Base-by-base conservation (phyloP, 208 protist species). In the Acanthamoeba royreba region DNA sequence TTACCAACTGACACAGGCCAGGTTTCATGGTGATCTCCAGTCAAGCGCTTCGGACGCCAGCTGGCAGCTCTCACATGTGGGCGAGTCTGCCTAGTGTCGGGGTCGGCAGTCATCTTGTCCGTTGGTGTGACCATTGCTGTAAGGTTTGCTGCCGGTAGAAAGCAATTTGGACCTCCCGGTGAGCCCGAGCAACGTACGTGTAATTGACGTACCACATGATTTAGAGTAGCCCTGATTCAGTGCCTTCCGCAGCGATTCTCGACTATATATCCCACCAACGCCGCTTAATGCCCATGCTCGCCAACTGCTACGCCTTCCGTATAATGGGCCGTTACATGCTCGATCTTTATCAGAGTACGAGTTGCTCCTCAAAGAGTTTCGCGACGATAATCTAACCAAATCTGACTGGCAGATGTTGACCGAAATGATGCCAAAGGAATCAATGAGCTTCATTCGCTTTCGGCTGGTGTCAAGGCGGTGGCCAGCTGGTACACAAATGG, bases 111-210 rank as follows among this genome's bases (percentile, higher is more conserved):
- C 4, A 33, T 33, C 22, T 33, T 85, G 38, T 55, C 38, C 42
- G 45, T 53, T 33, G 74, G 42, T 22, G 19, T 85, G 0, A 85
- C 74, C 42, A 91, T 72, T 31, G 85, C 85, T n/a, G 33, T 91
- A 5, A 28, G 58, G 33, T 91, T 52, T 28, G 33, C 85, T 40
- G 49, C 58, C 31, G 40, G 40, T 15, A 28, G 85, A 28, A 91
- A 91, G 52, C 85, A 91, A 35, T 91, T 91, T 40, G 85, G 85
- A 11, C 85, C 85, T 9, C 85, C 85, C 42, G 85, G 85, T 49
- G 42, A 91, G 25, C 74, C 74, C 45, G 74, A 85, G 31, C 74
- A 85, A 25, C 45, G 74, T 85, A 45, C 8, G 35, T 61, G 25
- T 61, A 28, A 17, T 61, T 22, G 17, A 28, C 52, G 17, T 61